Evolutionary conservation across 306 rosid genomes (phyloP).

Genomic region (Cucurbita moschata): DNA sequence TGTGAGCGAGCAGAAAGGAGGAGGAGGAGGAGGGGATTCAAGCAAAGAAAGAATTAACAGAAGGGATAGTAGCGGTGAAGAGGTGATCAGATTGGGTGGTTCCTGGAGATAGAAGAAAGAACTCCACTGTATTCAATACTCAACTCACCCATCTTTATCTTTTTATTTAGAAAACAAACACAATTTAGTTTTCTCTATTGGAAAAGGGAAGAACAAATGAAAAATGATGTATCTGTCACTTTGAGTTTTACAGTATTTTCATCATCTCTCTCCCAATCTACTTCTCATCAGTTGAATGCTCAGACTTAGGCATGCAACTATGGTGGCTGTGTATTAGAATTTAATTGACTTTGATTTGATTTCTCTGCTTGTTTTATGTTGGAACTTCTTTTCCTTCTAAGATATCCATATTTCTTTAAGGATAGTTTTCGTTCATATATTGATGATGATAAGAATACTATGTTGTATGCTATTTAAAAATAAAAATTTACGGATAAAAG

Average conservation of each 20-base stretch:
- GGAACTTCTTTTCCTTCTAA: background rate
- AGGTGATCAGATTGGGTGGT: constrained; percentile 73
- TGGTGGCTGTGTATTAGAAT: background rate
- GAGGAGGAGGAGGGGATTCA: constrained; percentile 19
- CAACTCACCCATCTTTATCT: background rate
- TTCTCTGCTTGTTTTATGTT: background rate
- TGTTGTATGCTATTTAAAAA: too few species aligned
- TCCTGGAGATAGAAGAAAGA: constrained; percentile 25
- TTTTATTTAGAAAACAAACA: background rate
- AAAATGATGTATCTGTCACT: background rate
- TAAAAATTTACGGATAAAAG: too few species aligned
- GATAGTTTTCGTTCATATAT: too few species aligned
- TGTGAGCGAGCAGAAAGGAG: constrained; percentile 30
- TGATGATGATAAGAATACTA: too few species aligned
- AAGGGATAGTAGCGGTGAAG: constrained; percentile 52
- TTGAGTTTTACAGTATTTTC: background rate
- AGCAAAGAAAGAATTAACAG: constrained; percentile 35
- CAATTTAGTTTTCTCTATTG: background rate
- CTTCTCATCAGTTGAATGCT: background rate
- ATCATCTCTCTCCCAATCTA: background rate
- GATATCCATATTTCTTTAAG: background rate
- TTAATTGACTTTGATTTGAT: background rate
- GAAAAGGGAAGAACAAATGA: background rate
- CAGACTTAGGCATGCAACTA: background rate
- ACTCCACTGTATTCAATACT: background rate